Base-by-base conservation (phyloP, 805 yeast genomes). In the Wickerhamiella slavikovae region DNA sequence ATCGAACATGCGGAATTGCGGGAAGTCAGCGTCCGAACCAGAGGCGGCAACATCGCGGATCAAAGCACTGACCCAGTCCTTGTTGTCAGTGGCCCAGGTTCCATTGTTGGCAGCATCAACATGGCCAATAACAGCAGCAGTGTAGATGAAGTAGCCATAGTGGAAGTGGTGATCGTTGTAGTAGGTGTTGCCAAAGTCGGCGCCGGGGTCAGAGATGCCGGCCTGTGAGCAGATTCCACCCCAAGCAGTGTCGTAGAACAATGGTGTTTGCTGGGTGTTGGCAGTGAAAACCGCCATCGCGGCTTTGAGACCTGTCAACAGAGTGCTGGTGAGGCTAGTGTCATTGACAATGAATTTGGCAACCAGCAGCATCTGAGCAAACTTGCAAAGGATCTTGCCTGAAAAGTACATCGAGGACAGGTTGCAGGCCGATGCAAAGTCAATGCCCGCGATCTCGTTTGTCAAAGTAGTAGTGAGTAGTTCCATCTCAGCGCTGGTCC, bases 101-200 rank as follows among this genome's bases (percentile, higher is more conserved):
- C 44, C 46, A 3, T 72, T 73, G 10, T 44, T 42, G 17, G 52
- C 48, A 3, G 39, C 34, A 45, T 78, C 91, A 12, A 71, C 66
- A 32, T 66, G 49, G n/a, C 73, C 83, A 27, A 77, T 64, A 14
- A 75, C 56, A 1, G 91, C 82, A 4, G 91, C 91, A 1, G 91
- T 76, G 46, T 77, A 83, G 28, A 78, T 61, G 40, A 69, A 72
- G 49, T 77, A 79, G 8, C 89, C 89, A 43, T 74, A 79, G 48
- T 79, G 91, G 63, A 77, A 79, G 46, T 78, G 89, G 43, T 79
- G 92, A 44, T 79, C 92, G 41, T 78, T 77, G 52, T 77, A 78
- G 47, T 66, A 74, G 15, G 76, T 65, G 47, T 73, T 64, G 27
- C 91, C 92, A 47, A 61, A 79, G 52, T 82, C 93, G 17, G 67